Evolutionary conservation across 306 rosid genomes (phyloP).

Genomic region (Malus sylvestris): DNA sequence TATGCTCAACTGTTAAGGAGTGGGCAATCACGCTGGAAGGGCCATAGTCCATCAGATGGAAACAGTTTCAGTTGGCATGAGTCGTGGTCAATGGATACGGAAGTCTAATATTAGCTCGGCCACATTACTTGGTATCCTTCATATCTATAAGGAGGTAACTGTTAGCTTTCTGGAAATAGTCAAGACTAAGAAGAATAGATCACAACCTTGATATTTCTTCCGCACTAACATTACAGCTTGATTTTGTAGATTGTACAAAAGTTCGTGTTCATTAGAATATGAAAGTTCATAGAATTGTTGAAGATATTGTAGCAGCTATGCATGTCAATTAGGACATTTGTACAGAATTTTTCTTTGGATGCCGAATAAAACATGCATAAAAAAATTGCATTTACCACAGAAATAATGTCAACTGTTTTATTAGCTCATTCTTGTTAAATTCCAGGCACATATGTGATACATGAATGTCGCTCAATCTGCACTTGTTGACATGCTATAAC

Average conservation of each 20-base stretch:
- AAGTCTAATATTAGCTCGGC: background rate
- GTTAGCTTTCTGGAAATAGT: background rate
- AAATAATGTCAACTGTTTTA: background rate
- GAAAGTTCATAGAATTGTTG: background rate
- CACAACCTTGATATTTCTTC: background rate
- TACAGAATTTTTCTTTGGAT: background rate
- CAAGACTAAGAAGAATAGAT: background rate
- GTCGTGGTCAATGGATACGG: background rate
- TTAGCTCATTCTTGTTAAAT: background rate
- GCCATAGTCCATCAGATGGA: background rate
- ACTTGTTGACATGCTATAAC: slow-evolving; percentile 52
- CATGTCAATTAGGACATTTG: background rate
- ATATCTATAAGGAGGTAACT: background rate
- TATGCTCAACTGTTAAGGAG: background rate
- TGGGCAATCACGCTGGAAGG: background rate
- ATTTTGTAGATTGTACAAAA: background rate
- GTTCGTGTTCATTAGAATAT: background rate
- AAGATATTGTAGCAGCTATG: background rate
- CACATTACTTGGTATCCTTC: background rate
- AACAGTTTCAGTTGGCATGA: background rate
- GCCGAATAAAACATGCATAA: no score
- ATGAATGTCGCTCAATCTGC: slow-evolving; percentile 23
- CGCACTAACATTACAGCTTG: background rate
- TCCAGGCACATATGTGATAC: background rate
- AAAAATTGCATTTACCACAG: background rate